These are phyloP conservation scores for Stagonosporopsis tanaceti DNA, from an alignment of 2,329 filamentous ascomycete species.

Conservation along the genomic window DNA sequence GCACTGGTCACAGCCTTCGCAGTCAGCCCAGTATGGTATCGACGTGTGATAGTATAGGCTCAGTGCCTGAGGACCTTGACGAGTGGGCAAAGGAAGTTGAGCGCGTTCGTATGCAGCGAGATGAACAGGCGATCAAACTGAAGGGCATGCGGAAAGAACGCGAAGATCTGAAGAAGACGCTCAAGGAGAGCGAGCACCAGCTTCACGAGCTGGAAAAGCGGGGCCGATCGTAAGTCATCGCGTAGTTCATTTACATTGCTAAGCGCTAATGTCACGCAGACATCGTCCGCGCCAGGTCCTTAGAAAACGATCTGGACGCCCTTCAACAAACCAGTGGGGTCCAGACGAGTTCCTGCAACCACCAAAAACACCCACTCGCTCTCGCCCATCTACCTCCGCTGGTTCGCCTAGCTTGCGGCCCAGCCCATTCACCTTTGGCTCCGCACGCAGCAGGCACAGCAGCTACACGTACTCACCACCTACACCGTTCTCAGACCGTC, in stretches of 20 bases:
- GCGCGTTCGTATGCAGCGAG: slow-evolving; percentile 42
- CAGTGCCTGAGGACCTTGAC: slow-evolving; percentile 32
- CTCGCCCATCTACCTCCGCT: slow-evolving; percentile 20
- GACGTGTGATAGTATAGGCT: slow-evolving; percentile 30
- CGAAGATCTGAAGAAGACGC: slow-evolving; percentile 39
- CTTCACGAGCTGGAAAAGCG: slow-evolving; percentile 41
- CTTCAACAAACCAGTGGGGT: slow-evolving; percentile 13
- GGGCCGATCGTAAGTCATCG: slow-evolving; percentile 12
- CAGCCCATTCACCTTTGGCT: slow-evolving; percentile 21
- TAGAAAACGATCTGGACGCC: slow-evolving; percentile 22
- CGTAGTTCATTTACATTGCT: background rate
- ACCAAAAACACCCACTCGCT: slow-evolving; percentile 18
- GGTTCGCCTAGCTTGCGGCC: slow-evolving; percentile 11
- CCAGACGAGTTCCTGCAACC: slow-evolving; percentile 13
- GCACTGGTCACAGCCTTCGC: slow-evolving; percentile 20
- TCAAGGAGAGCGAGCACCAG: slow-evolving; percentile 44
- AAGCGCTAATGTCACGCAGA: background rate
- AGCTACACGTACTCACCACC: slow-evolving; percentile 20
- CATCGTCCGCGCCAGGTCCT: slow-evolving; percentile 29
- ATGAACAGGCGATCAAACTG: slow-evolving; percentile 45
- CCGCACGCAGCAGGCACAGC: slow-evolving; percentile 17
- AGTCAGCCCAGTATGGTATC: slow-evolving; percentile 29
- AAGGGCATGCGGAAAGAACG: slow-evolving; percentile 43
- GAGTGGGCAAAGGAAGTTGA: slow-evolving; percentile 47
- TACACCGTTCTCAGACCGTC: slow-evolving; percentile 12